These are phyloP conservation scores for Coemansia sp. DNA, from an alignment of 192 early-diverging fungal genomes.

Conservation along the genomic window DNA sequence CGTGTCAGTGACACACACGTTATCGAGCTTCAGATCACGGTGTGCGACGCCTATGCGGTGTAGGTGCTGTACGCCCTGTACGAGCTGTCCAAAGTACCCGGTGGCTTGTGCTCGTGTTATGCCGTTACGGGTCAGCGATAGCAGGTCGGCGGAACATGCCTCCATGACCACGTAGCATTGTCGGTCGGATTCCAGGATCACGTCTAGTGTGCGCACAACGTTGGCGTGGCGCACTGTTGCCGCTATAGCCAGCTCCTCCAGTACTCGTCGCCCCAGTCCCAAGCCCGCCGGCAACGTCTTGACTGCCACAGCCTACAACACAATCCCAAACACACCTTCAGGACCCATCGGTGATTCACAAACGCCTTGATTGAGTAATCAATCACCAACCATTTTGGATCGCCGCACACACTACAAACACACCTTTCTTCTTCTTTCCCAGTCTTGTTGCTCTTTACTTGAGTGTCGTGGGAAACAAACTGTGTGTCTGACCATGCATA, in stretches of 20 bases:
- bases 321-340: background rate
- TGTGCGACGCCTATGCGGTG: conserved; percentile 77
- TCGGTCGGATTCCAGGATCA: conserved; percentile 59
- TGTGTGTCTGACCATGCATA: too few relatives aligned
- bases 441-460: too few relatives aligned
- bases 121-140: conserved; percentile 64
- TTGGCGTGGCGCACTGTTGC: conserved; percentile 61
- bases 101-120: too few relatives aligned
- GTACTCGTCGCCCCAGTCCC: conserved; percentile 19
- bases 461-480: too few relatives aligned
- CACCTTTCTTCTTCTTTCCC: too few relatives aligned
- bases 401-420: too few relatives aligned
- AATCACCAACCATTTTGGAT: too few relatives aligned
- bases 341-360: too few relatives aligned
- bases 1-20: conserved; percentile 69
- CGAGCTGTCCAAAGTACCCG: conserved; percentile 80
- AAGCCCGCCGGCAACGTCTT: conserved; percentile 25
- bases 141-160: conserved; percentile 80
- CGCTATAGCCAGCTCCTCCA: conserved; percentile 42
- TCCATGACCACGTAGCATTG: conserved; percentile 77
- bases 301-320: conserved; percentile 36
- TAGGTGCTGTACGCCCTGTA: conserved; percentile 69
- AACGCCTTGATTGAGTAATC: too few relatives aligned
- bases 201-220: conserved; percentile 64
- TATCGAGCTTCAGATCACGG: conserved; percentile 92